Evolutionary conservation across 495 filamentous ascomycete species (phyloP).

Genomic region (Tuber calosporum): DNA sequence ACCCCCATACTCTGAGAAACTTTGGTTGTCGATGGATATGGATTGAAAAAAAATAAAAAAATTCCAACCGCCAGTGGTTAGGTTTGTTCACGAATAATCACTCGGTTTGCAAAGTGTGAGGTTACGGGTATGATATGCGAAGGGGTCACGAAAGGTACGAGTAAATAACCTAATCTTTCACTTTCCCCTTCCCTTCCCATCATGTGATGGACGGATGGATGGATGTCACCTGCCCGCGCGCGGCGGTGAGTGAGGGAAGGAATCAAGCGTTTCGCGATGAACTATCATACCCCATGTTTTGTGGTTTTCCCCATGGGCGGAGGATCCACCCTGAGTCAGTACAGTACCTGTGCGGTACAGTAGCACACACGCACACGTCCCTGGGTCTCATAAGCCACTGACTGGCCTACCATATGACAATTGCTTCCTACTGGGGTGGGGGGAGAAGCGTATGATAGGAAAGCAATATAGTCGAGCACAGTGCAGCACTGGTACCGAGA

Average conservation of each 20-base stretch:
- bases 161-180: background rate
- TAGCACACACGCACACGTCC: background rate
- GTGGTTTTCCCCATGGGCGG: background rate
- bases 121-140: too few species aligned
- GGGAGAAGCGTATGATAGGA: too few species aligned
- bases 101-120: background rate
- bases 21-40: background rate
- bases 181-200: background rate
- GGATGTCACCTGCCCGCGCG: background rate
- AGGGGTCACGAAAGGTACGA: too few species aligned
- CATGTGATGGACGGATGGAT: too few species aligned
- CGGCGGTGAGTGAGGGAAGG: background rate
- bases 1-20: background rate
- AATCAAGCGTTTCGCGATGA: background rate
- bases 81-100: background rate
- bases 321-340: background rate
- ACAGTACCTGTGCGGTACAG: too few species aligned
- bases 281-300: background rate
- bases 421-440: background rate
- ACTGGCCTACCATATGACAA: background rate
- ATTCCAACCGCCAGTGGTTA: background rate
- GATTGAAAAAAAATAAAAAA: background rate
- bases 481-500: too few species aligned
- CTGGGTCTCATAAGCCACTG: background rate
- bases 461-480: too few species aligned